Evolutionary conservation across 2,329 filamentous ascomycete species (phyloP).

Genomic region (Westerdykella ornata): DNA sequence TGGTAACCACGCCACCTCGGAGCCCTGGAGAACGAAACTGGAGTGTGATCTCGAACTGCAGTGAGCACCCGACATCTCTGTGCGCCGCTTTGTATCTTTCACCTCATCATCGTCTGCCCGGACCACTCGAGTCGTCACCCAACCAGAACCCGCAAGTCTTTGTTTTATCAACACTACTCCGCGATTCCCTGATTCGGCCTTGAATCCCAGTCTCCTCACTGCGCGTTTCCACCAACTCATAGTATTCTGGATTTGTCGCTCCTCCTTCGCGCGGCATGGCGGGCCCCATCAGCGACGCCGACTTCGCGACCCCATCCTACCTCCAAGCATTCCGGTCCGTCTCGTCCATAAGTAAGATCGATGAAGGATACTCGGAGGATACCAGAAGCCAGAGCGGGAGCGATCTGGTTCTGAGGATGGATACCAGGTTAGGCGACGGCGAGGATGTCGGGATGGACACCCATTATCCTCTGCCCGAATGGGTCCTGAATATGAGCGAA

Average conservation of each 20-base stretch:
- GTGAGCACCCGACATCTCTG: too few relatives aligned
- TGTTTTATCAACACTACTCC: too few relatives aligned
- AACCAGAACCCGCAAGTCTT: too few relatives aligned
- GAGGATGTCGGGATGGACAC: constrained; percentile 32
- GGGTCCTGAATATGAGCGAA: constrained; percentile 50
- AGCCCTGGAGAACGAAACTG: background rate
- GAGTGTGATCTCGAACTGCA: too few relatives aligned
- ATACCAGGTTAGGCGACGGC: constrained; percentile 28
- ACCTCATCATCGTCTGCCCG: too few relatives aligned
- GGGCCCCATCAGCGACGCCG: constrained; percentile 18
- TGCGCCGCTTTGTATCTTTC: too few relatives aligned
- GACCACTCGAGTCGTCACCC: too few relatives aligned
- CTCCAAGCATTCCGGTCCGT: constrained; percentile 33
- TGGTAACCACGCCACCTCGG: too few relatives aligned
- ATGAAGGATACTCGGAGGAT: constrained; percentile 85
- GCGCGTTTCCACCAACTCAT: background rate
- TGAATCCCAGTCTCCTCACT: too few relatives aligned
- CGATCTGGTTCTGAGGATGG: constrained; percentile 37
- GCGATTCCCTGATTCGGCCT: too few relatives aligned
- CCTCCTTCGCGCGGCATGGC: constrained; percentile 20
- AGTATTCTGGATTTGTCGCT: background rate
- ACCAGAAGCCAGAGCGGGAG: constrained; percentile 46
- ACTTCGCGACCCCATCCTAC: constrained; percentile 30
- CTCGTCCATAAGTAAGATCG: constrained; percentile 46
- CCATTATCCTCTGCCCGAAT: constrained; percentile 45